Evolutionary conservation across 352 stramenopile species (phyloP).

Genomic region (Pythium aristosporum): DNA sequence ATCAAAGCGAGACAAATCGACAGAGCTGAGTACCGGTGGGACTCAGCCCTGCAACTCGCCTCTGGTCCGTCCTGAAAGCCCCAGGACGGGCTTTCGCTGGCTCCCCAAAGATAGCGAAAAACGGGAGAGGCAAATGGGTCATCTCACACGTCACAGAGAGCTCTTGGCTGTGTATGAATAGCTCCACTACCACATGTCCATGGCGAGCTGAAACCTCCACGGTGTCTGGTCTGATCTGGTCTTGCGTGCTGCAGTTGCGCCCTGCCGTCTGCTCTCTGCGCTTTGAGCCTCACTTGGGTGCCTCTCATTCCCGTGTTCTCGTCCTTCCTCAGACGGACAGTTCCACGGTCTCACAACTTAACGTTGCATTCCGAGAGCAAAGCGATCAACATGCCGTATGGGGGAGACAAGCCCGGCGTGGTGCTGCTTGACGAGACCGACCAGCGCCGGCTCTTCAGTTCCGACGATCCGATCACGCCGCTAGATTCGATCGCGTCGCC

Average conservation of each 20-base stretch:
- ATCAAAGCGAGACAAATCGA: too few relatives aligned
- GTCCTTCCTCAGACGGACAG: not conserved
- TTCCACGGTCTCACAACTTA: not conserved
- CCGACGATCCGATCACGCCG: conserved; percentile 31
- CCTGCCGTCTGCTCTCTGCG: not conserved
- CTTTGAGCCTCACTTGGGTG: not conserved
- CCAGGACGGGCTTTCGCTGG: not conserved
- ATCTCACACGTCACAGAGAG: conserved; percentile 12
- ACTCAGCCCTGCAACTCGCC: too few relatives aligned
- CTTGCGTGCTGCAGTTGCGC: not conserved
- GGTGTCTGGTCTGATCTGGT: not conserved
- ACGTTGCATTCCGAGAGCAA: not conserved
- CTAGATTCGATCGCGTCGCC: conserved; percentile 42
- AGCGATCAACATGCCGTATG: not conserved
- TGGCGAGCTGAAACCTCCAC: conserved; percentile 9
- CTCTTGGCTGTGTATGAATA: conserved; percentile 4
- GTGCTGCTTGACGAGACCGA: conserved; percentile 28
- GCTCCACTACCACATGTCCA: not conserved
- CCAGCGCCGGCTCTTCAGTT: conserved; percentile 23
- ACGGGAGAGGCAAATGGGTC: too few relatives aligned
- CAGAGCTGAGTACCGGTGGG: too few relatives aligned
- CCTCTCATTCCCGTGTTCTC: not conserved
- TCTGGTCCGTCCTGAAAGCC: not conserved
- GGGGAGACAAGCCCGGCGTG: conserved; percentile 14
- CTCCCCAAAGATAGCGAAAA: not conserved